These are phyloP conservation scores for Entonaema liquescens DNA, from an alignment of 495 filamentous ascomycete species.

Conservation along the genomic window DNA sequence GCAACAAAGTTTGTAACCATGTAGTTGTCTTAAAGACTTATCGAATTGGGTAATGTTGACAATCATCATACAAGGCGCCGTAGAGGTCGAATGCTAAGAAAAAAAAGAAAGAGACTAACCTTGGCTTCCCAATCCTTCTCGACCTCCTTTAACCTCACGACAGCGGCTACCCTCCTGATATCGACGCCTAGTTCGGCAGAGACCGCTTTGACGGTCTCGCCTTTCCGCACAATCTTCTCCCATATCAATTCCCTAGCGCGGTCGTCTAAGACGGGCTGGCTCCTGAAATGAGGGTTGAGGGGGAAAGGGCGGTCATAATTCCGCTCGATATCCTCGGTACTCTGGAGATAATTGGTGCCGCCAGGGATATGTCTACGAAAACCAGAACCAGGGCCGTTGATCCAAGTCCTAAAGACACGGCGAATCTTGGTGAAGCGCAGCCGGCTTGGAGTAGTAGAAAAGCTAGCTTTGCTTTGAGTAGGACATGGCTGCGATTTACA, in stretches of 20 bases:
- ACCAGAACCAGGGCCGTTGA: constrained; percentile 63
- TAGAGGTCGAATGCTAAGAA: constrained; percentile 25
- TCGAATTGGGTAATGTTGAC: constrained; percentile 71
- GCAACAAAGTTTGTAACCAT: constrained; percentile 75
- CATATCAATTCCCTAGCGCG: constrained; percentile 80
- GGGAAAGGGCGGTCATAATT: constrained; percentile 68
- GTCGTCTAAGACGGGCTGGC: constrained; percentile 79
- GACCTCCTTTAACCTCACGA: constrained; percentile 85
- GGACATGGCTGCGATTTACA: constrained; percentile 14
- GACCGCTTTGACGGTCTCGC: constrained; percentile 76
- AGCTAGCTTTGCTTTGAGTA: constrained; percentile 22
- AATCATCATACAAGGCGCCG: constrained; percentile 57
- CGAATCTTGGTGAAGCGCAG: constrained; percentile 49
- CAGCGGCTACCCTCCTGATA: constrained; percentile 86
- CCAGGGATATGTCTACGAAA: constrained; percentile 66
- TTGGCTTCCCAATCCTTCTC: constrained; percentile 79
- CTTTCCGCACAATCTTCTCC: constrained; percentile 66
- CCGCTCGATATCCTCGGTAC: constrained; percentile 49
- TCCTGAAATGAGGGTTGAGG: constrained; percentile 73
- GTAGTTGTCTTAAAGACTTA: constrained; percentile 98
- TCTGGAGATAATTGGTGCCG: constrained; percentile 71
- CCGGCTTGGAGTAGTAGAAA: constrained; percentile 43
- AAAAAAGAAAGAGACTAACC: constrained; percentile 59
- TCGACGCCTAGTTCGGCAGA: constrained; percentile 82
- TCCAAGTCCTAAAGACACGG: constrained; percentile 71